Evolutionary conservation across 179 eudicot species (phyloP), one percentile per base, ranked within the genome.

Genomic region (Beta lomatogona): DNA sequence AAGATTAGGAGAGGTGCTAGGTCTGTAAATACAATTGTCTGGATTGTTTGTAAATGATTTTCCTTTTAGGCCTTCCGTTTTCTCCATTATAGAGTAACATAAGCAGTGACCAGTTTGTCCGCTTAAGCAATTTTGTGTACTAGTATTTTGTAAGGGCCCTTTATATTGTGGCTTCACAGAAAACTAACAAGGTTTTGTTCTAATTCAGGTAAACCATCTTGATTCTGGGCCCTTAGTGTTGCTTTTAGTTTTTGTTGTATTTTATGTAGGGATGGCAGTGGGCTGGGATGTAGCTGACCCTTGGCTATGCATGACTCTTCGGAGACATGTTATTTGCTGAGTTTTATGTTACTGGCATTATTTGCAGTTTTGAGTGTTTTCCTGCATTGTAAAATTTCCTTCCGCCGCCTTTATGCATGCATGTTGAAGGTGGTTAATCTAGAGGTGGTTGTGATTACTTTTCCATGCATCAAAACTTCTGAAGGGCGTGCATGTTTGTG

Each of bases 51-150:
- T 92, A 90, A 77, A 90, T 88, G 86, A 22, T 54, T 69, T 77
- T 82, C 60, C 54, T 36, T 59, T 78, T 57, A 80, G 82, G 69
- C 52, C 63, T 76, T 72, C 45, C 73, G 18, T 75, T 55, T 48
- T 68, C 81, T 78, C 73, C 77, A 59, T 74, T 76, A 78, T 63
- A 87, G 88, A 79, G 88, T 78, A 64, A 67, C 80, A 75, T 46
- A 82, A 83, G 88, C 88, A 80, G 87, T 71, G 45, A 83, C 61
- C 67, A 73, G 86, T 81, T 71, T 36, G 53, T 73, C 87, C 73
- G 90, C 87, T 28, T 64, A 31, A 76, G 78, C 88, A 89, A 89
- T 85, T 90, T 89, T 91, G 89, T 87, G 87, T 77, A 76, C 80
- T 54, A 71, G 67, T 77, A 46, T 59, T 69, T 76, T 58, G 52